These are phyloP conservation scores for Penicillium psychrosexuale DNA, from an alignment of 2,329 filamentous ascomycete species.

Conservation along the genomic window DNA sequence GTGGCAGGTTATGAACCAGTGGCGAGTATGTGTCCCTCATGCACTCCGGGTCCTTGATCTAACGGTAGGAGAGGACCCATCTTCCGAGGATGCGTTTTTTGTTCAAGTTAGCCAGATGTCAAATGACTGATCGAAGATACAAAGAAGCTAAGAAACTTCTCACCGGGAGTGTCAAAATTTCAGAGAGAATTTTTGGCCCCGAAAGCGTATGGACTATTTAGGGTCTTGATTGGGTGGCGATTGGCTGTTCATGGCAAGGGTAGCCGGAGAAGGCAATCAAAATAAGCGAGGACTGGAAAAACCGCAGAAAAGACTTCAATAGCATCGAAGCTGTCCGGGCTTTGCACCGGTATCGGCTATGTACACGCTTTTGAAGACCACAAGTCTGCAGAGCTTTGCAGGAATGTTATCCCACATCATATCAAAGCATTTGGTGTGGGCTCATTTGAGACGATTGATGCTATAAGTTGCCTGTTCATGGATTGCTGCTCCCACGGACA, in stretches of 20 bases:
- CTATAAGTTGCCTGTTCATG: not conserved
- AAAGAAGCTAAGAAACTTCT: constrained; percentile 12
- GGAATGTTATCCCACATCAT: not conserved
- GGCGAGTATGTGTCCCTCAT: constrained; percentile 22
- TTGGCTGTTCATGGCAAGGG: not conserved
- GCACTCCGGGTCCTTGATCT: constrained; percentile 4
- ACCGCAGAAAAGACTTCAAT: not conserved
- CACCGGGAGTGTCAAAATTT: not conserved
- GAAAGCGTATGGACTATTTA: not conserved
- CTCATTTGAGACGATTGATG: not conserved
- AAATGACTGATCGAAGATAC: constrained; percentile 16
- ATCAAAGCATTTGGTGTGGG: not conserved
- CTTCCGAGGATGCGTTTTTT: not conserved
- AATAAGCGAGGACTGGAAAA: not conserved
- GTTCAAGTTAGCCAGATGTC: constrained; percentile 6
- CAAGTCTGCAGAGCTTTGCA: not conserved
- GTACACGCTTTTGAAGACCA: not conserved
- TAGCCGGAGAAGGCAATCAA: not conserved
- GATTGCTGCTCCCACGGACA: not conserved
- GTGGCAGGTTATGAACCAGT: constrained; percentile 12
- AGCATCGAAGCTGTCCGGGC: not conserved
- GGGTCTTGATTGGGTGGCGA: not conserved
- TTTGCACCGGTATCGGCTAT: not conserved
- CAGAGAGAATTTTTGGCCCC: not conserved
- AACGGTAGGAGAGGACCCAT: not conserved